Evolutionary conservation across 495 filamentous ascomycete genomes (phyloP).

Genomic region (Trichoderma orchidacearum): DNA sequence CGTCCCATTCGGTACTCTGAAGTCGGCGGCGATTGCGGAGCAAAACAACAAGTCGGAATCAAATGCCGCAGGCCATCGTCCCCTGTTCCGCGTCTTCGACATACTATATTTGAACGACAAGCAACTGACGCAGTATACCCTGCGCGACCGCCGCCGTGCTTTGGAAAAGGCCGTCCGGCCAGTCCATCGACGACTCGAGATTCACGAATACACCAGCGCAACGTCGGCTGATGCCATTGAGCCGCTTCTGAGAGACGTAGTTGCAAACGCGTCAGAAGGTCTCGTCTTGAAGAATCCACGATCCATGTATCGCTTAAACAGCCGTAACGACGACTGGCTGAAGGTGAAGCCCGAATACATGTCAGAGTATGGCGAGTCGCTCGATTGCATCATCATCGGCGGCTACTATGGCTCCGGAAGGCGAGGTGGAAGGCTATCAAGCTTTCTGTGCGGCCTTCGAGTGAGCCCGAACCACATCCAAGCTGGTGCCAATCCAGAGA

Average conservation of each 20-base stretch:
- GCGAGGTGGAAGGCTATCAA: constrained; percentile 69
- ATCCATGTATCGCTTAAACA: constrained; percentile 74
- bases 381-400: constrained; percentile 80
- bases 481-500: constrained; percentile 43
- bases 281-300: constrained; percentile 89
- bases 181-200: constrained; percentile 63
- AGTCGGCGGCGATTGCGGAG: constrained; percentile 75
- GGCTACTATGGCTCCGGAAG: constrained; percentile 86
- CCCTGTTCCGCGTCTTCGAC: constrained; percentile 76
- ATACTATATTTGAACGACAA: constrained; percentile 77
- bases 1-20: constrained; percentile 83
- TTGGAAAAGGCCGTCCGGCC: constrained; percentile 51
- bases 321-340: constrained; percentile 94
- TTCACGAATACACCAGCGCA: constrained; percentile 61
- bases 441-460: constrained; percentile 76
- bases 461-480: constrained; percentile 53
- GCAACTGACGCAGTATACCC: constrained; percentile 64
- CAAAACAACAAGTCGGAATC: constrained; percentile 69
- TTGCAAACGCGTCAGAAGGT: constrained; percentile 81
- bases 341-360: constrained; percentile 99
- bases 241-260: constrained; percentile 60
- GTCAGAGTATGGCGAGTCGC: constrained; percentile 86
- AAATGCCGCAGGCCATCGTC: constrained; percentile 52
- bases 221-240: constrained; percentile 60
- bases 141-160: constrained; percentile 69